A percentile compares a stretch with the other conserved stretches of the same genome.
Evolutionary conservation across 345 rosid genomes (phyloP).

Genomic region (Abelmoschus esculentus): DNA sequence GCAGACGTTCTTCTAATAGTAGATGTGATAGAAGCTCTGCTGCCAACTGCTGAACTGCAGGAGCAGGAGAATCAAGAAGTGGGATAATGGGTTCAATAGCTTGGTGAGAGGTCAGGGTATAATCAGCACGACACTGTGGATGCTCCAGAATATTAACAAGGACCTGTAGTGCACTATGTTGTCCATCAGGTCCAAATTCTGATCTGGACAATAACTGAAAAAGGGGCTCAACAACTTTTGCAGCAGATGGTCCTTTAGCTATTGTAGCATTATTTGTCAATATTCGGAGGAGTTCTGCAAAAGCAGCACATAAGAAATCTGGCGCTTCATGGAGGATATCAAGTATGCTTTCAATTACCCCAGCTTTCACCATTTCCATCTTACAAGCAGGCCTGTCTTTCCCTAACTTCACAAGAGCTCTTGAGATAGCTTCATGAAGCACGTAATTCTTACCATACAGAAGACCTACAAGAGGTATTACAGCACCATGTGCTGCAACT

Average conservation of each 20-base stretch:
- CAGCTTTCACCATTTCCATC: conserved; percentile 98
- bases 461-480: conserved; percentile 96
- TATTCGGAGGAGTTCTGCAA: conserved; percentile 86
- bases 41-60: conserved; percentile 93
- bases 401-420: conserved; percentile 94
- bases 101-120: conserved; percentile 67
- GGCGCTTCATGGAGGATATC: conserved; percentile 94
- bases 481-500: conserved; percentile 98
- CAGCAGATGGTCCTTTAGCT: conserved; percentile 92
- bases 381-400: conserved; percentile 97
- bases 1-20: conserved; percentile 78
- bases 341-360: conserved; percentile 81
- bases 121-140: conserved; percentile 89
- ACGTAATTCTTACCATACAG: conserved; percentile 76
- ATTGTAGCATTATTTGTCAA: conserved; percentile 92
- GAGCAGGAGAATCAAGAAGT: conserved; percentile 83
- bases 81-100: conserved; percentile 92
- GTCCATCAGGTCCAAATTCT: conserved; percentile 92
- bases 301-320: conserved; percentile 86
- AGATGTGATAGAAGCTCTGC: conserved; percentile 98
- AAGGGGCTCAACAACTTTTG: conserved; percentile 90
- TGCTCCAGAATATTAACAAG: conserved; percentile 92
- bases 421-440: conserved; percentile 94
- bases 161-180: conserved; percentile 91
- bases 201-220: conserved; percentile 61